phyloP scores from a whole-genome alignment of 169 alveolate genomes.

The Eimeria acervulina region DNA sequence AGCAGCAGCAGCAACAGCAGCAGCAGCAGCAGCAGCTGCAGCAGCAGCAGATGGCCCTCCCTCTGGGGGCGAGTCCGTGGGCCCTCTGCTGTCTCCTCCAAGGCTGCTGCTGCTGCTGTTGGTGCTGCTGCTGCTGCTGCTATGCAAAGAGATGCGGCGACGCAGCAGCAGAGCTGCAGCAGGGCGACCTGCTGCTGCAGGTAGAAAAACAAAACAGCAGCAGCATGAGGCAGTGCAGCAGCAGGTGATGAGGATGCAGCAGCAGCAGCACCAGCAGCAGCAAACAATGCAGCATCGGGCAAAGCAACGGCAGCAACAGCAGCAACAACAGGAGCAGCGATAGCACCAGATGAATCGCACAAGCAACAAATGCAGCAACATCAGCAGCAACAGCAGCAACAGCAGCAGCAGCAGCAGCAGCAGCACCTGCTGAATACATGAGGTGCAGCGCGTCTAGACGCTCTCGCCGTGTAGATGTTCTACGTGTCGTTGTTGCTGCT shows the following conservation, averaged over 20 bases:
- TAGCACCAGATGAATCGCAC: not conserved
- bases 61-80: no score
- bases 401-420: slow-evolving; percentile 5
- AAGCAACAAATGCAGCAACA: no score
- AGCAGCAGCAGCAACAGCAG: no score
- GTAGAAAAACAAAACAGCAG: not conserved
- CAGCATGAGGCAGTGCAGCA: no score
- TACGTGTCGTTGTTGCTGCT: not conserved
- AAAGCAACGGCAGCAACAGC: not conserved
- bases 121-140: no score
- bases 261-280: not conserved
- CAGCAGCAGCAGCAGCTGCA: no score
- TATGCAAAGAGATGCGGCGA: slow-evolving; percentile 1
- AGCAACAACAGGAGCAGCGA: not conserved
- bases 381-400: not conserved
- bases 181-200: not conserved
- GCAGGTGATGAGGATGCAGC: no score
- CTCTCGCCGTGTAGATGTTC: not conserved
- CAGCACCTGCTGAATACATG: not conserved
- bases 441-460: not conserved
- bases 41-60: no score
- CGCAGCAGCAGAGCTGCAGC: slow-evolving; percentile 18
- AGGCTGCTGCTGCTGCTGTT: no score
- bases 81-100: no score
- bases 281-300: not conserved